Conservation (phyloP, 495 filamentous ascomycete genomes). For the Cetradonia linearis region DNA sequence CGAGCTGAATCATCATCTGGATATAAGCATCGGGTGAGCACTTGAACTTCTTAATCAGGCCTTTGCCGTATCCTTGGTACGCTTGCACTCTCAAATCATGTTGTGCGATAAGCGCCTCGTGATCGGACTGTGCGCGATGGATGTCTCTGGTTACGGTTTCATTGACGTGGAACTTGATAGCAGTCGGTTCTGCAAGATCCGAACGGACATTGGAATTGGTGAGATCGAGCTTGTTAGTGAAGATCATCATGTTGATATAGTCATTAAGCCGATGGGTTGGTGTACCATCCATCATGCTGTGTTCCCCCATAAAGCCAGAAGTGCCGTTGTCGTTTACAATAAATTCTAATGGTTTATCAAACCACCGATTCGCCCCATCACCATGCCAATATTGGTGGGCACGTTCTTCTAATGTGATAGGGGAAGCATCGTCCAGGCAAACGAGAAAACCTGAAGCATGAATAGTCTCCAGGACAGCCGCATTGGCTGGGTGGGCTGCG, state of each 20-base stretch:
- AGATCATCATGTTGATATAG: slow-evolving; percentile 79
- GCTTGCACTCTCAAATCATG: slow-evolving; percentile 91
- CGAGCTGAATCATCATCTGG: slow-evolving; percentile 97
- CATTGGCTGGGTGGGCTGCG: slow-evolving; percentile 64
- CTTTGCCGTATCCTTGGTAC: slow-evolving; percentile 97
- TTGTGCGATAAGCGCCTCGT: slow-evolving; percentile 63
- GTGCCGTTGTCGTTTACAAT: slow-evolving; percentile 98
- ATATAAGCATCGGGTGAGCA: slow-evolving; percentile 96
- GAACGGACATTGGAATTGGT: slow-evolving; percentile 63
- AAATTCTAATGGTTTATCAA: slow-evolving; percentile 96
- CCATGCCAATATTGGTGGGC: slow-evolving; percentile 97
- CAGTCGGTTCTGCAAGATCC: slow-evolving; percentile 67
- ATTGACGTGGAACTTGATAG: slow-evolving; percentile 67
- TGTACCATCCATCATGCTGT: slow-evolving; percentile 99
- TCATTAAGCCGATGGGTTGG: slow-evolving; percentile 95
- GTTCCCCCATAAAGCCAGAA: slow-evolving; percentile 95
- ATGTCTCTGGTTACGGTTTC: slow-evolving; percentile 64
- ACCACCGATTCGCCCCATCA: slow-evolving; percentile 92
- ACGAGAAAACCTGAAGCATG: slow-evolving; percentile 87
- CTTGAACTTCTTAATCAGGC: slow-evolving; percentile 98
- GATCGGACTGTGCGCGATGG: slow-evolving; percentile 62
- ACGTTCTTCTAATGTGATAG: slow-evolving; percentile 90
- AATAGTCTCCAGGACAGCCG: slow-evolving; percentile 63
- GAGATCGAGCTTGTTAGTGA: slow-evolving; percentile 83
- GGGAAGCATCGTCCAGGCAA: slow-evolving; percentile 87